Evolutionary conservation across 129 eudicot species (phyloP).

Genomic region (Pulicaria dysenterica): DNA sequence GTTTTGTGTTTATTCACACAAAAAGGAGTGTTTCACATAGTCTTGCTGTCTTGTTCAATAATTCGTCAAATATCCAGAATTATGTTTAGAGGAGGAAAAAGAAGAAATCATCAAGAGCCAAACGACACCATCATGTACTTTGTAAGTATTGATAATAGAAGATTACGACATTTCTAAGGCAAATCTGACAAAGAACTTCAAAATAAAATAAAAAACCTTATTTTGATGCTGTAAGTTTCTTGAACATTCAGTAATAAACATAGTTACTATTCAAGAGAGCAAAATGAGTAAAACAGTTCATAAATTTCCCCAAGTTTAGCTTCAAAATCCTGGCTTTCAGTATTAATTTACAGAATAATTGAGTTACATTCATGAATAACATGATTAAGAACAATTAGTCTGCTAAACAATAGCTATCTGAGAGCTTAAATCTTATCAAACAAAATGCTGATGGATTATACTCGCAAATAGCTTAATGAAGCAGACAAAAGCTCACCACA

Average conservation of each 20-base stretch:
- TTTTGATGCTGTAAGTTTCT: constrained; percentile 8
- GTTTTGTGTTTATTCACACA: background rate
- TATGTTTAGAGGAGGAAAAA: background rate
- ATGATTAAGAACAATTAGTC: background rate
- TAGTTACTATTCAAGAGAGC: background rate
- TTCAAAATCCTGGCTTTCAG: constrained; percentile 6
- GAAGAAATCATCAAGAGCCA: background rate
- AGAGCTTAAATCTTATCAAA: constrained; percentile 14
- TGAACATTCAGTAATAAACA: constrained; percentile 15
- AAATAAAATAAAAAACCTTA: background rate
- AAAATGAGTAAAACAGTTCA: constrained; percentile 13
- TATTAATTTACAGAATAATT: background rate
- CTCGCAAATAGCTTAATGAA: constrained; percentile 4
- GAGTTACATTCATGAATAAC: background rate
- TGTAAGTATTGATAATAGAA: background rate
- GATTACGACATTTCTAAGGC: background rate
- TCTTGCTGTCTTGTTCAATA: background rate
- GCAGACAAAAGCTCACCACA: constrained; percentile 11
- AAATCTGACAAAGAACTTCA: constrained; percentile 5
- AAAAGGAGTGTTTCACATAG: background rate
- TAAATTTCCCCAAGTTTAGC: constrained; percentile 3
- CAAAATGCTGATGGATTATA: constrained; percentile 18
- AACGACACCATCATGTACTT: background rate
- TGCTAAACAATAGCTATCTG: constrained; percentile 2
- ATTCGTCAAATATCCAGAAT: background rate